Evolutionary conservation across 2,329 filamentous ascomycete species (phyloP), one percentile per base, ranked within the genome.

Genomic region (Alternaria sp.): DNA sequence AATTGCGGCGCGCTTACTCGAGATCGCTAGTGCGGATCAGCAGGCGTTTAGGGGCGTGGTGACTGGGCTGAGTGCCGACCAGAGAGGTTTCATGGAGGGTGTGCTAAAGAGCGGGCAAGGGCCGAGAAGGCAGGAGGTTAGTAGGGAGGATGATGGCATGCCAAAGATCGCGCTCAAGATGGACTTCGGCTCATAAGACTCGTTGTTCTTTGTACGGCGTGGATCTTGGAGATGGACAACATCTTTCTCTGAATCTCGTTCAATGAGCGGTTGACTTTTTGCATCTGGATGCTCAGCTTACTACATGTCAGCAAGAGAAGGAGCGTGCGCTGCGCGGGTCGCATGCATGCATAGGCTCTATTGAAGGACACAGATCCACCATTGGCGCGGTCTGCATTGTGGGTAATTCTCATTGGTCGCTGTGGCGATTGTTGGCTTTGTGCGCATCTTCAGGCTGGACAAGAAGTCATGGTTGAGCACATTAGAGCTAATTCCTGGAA

Each of bases 101-200:
- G 90, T 97, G 15, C 88, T 97, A 64, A 87, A 89, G 78, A 88
- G 86, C 23, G 82, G 87, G 79, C 68, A 81, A 78, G 72, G 70
- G 73, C 69, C 76, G 74, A 76, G 62, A 73, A 81, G 46, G 54
- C 84, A 82, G 62, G 82, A 84, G 61, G 86, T 83, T 57, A 87
- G 83, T 30, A 87, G 83, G 26, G 88, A 88, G 54, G 81, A 83
- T 51, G 82, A 83, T 52, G 83, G 80, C 46, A 83, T 85, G 79
- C 96, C 96, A 12, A 96, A 85, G 67, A 99, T 99, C 85, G 93
- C 93, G 57, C 81, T 99, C 76, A 96, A 96, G 86, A 96, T 98
- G 92, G 86, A 97, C 79, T 98, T 99, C 86, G 69, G 69, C 17
- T 32, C 52, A 15, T 64, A 50, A 40, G 21, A n/a, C 19, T 5